phyloP scores from a whole-genome alignment of 148 eudicot species.

The Rheum nobile region DNA sequence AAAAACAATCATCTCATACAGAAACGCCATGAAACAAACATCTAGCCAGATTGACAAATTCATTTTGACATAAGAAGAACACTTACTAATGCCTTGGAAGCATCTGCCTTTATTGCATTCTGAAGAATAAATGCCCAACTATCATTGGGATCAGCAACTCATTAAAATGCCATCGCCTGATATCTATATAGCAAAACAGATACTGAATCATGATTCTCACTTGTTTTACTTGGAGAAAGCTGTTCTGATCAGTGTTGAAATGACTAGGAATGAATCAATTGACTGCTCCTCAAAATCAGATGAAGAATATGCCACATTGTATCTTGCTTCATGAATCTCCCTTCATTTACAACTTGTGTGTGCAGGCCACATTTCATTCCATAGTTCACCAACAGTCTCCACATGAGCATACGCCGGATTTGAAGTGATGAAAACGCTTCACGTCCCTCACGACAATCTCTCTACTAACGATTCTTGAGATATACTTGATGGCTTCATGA shows the following conservation, averaged over 20 bases:
- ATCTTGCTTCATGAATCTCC: background rate
- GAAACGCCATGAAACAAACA: background rate
- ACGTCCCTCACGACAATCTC: slow-evolving; percentile 45
- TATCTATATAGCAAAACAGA: background rate
- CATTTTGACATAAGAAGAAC: background rate
- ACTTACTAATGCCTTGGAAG: background rate
- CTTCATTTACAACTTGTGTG: background rate
- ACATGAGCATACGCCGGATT: slow-evolving; percentile 34
- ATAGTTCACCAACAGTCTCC: slow-evolving; percentile 36
- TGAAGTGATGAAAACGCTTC: slow-evolving; percentile 46
- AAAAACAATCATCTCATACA: background rate
- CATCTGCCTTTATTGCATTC: background rate
- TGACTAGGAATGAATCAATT: background rate
- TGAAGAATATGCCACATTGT: background rate
- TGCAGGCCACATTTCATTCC: background rate
- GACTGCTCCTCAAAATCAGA: background rate
- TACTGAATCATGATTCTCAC: too few species aligned
- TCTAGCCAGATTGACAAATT: background rate
- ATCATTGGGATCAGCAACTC: too few species aligned
- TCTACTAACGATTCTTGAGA: slow-evolving; percentile 25
- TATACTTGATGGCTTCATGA: slow-evolving; percentile 36
- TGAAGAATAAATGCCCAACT: background rate
- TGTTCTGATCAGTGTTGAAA: background rate
- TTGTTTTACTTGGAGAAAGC: too few species aligned
- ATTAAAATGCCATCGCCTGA: background rate